Base-by-base conservation (phyloP, 768 basidiomycete genomes). In the Galerina sulciceps region DNA sequence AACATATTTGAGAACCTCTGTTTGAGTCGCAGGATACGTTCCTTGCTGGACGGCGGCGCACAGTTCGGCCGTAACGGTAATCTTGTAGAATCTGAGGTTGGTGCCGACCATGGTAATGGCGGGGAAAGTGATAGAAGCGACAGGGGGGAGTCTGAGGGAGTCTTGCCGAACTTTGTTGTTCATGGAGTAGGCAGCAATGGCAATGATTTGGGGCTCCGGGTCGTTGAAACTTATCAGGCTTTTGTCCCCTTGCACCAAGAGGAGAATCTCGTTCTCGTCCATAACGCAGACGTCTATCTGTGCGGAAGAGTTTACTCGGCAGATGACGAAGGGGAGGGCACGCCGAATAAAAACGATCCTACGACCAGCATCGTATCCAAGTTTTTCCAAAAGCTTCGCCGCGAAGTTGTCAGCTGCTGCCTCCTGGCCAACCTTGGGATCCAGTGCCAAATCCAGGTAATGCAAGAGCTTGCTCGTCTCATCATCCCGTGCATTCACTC, bases 321-420 rank as follows among this genome's bases (percentile, higher is more conserved):
- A 76, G 41, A 73, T 65, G 37, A 68, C 10, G 46, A 76, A 60
- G 9, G 47, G 47, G 22, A 76, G 37, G 22, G 67, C 59, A 37
- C 69, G 67, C 41, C 72, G 55, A 22, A 66, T 74, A 20, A 68
- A 53, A 41, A 59, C 26, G 36, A 61, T 34, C 26, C 62, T 48
- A 6, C 37, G 53, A 26, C 61, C 20, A 8, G 41, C 34, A 1
- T 48, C 55, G 50, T 74, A 75, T 22, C 70, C 66, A 26, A 71
- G 40, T 13, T 45, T 37, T 9, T 49, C 34, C 5, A 79, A 67
- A 34, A 77, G 69, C 11, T 57, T 34, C 13, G 70, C 66, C 3
- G 62, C 59, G 56, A 79, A 76, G 60, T 77, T 73, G 42, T 66
- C 65, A 15, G 76, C 76, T 23, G 74, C 71, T n/a, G 73, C 67